Evolutionary conservation across 2,329 filamentous ascomycete genomes (phyloP).

Genomic region (Fusarium irregulare): DNA sequence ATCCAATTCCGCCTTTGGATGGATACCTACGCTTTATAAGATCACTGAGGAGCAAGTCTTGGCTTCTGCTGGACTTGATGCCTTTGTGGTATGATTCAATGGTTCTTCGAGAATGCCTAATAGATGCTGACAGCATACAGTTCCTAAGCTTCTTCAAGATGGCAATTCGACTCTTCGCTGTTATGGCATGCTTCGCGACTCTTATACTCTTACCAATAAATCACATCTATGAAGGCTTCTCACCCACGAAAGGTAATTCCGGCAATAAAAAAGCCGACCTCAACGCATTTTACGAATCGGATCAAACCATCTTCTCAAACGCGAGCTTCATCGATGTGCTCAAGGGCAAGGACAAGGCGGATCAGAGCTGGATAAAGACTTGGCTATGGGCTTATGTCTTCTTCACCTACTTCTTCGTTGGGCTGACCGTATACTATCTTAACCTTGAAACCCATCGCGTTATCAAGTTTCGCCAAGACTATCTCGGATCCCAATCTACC

Average conservation of each 20-base stretch:
- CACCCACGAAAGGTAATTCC: neutral
- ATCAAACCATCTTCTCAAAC: conserved; percentile 29
- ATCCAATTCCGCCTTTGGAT: conserved; percentile 87
- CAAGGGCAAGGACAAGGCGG: conserved; percentile 49
- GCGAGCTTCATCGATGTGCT: conserved; percentile 25
- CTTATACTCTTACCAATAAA: conserved; percentile 89
- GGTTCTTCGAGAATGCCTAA: neutral
- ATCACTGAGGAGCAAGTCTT: conserved; percentile 92
- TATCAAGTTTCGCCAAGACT: conserved; percentile 87
- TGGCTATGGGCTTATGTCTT: conserved; percentile 93
- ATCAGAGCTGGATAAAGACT: conserved; percentile 49
- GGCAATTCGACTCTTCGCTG: conserved; percentile 83
- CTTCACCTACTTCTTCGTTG: conserved; percentile 95
- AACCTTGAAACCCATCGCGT: conserved; percentile 85
- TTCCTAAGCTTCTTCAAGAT: conserved; percentile 97
- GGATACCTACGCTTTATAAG: conserved; percentile 86
- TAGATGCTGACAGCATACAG: conserved; percentile 47
- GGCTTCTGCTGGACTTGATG: conserved; percentile 90
- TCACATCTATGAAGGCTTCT: conserved; percentile 61
- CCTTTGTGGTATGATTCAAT: conserved; percentile 77
- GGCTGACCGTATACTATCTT: conserved; percentile 83
- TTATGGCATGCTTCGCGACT: conserved; percentile 84
- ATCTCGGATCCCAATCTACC: conserved; percentile 93
- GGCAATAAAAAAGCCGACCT: neutral
- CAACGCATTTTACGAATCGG: conserved; percentile 7